Evolutionary conservation across 2,329 filamentous ascomycete genomes (phyloP), one percentile per base, ranked within the genome.

Genomic region (Hypoxylon sp.): DNA sequence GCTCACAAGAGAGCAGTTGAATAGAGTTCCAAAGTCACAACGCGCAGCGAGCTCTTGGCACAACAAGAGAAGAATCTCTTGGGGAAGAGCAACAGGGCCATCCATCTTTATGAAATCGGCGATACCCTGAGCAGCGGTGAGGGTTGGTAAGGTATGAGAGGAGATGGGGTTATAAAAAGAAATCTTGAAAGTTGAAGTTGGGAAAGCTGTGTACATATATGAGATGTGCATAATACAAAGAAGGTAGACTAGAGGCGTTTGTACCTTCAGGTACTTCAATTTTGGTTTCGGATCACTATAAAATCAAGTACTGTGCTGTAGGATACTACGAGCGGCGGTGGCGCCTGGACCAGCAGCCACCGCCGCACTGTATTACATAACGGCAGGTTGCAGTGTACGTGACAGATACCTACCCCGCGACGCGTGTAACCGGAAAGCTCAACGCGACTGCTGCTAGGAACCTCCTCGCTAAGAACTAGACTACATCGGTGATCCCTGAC

Each of bases 21-120:
- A 91, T 8, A 93, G 83, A 5, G 87, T 86, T 15, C 82, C 79
- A 74, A 90, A 91, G 68, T 91, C 88, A 51, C 81, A 81, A 61
- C 84, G 80, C 13, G 79, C 78, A 4, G 85, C 84, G 32, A 92
- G 81, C 74, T 89, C 86, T 62, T 87, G 82, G 63, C 87, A 89
- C 52, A 92, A 80, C 21, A 91, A 79, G 74, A 87, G 85, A 74
- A 90, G 81, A 42, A 92, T 82, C 70, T 92, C 89, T 60, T 85
- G 83, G 21, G 87, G 86, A 37, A 91, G 75, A 46, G 46, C 39
- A n/a, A 44, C 24, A 19, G 62, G 69, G 15, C 58, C 58, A 74
- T 76, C 76, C 3, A 27, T 48, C 27, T 35, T 35, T 19, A 47
- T 19, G n/a, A 2, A 48, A 13, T 57, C 27, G 17, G 31, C 15